Conservation (phyloP, 352 stramenopile species). For the Hyaloperonospora arabidopsidis region DNA sequence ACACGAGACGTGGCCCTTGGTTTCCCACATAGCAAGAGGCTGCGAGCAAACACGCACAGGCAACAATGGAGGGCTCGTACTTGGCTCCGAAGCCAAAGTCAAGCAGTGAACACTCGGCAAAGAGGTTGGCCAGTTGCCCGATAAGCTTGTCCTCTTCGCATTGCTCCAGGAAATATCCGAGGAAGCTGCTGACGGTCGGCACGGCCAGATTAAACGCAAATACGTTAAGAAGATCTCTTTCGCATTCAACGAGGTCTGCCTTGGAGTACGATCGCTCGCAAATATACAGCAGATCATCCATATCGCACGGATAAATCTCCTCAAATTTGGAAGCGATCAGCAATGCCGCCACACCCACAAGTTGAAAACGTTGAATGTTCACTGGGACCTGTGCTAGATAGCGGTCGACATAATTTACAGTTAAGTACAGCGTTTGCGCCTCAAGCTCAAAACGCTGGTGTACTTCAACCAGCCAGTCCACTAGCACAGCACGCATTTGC, state of each 20-base stretch:
- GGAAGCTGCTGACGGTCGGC: conserved; percentile 91
- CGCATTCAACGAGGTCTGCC: conserved; percentile 67
- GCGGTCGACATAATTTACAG: conserved; percentile 97
- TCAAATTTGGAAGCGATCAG: conserved; percentile 98
- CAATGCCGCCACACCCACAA: conserved; percentile 94
- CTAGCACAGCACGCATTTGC: conserved; percentile 61
- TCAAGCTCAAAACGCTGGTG: conserved; percentile 98
- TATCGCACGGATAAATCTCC: conserved; percentile 97
- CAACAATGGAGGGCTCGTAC: conserved; percentile 44
- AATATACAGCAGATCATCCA: conserved; percentile 97
- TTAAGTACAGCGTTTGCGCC: conserved; percentile 96
- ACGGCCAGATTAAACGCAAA: conserved; percentile 96
- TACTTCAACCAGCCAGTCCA: conserved; percentile 90
- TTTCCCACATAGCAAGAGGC: conserved; percentile 44
- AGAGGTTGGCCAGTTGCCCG: conserved; percentile 44
- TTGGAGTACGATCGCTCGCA: conserved; percentile 94
- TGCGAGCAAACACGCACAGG: conserved; percentile 42
- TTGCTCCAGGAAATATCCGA: conserved; percentile 91
- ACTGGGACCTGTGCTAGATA: conserved; percentile 90
- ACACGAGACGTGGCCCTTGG: conserved; percentile 32
- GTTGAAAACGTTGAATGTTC: conserved; percentile 91
- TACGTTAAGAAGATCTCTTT: conserved; percentile 92
- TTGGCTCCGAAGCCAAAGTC: conserved; percentile 43
- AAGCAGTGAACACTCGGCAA: conserved; percentile 50
- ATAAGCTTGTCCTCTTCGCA: conserved; percentile 37